A percentile compares a stretch with the other conserved stretches of the same genome.
Evolutionary conservation across 345 rosid species (phyloP).

Genomic region (Pugionium cornutum): DNA sequence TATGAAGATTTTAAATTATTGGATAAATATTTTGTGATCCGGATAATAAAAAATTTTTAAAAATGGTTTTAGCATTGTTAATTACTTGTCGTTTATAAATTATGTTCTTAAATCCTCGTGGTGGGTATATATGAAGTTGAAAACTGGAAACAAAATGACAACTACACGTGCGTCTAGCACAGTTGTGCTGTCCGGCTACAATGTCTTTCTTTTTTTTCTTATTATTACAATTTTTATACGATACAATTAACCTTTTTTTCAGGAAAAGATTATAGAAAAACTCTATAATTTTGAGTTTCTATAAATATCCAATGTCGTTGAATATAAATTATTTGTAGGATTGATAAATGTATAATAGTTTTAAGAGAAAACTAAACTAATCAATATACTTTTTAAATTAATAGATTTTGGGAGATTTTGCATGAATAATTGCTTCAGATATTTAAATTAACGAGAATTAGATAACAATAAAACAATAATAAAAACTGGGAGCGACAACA

Average conservation of each 20-base stretch:
- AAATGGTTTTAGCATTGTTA: slow-evolving; percentile 1
- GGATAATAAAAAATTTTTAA: slow-evolving; percentile 7
- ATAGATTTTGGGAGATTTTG: no score
- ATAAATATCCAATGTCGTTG: no score
- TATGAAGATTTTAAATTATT: slow-evolving; percentile 20
- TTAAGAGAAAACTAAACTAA: no score
- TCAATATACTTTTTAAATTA: no score
- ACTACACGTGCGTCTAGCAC: slow-evolving; percentile 40
- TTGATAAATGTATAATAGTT: no score
- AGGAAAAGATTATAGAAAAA: no score
- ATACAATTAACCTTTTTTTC: not conserved
- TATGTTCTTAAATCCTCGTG: slow-evolving; percentile 3
- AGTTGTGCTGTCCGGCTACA: slow-evolving; percentile 29
- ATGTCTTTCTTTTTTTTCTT: not conserved
- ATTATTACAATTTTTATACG: not conserved
- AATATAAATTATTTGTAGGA: no score
- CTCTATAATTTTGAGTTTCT: no score
- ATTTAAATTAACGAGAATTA: not conserved
- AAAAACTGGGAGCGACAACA: slow-evolving; percentile 27
- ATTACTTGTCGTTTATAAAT: slow-evolving; percentile 9
- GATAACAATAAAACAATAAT: not conserved
- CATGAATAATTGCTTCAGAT: no score
- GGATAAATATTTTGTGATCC: not conserved
- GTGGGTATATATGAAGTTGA: slow-evolving; percentile 8
- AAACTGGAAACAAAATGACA: slow-evolving; percentile 24